Evolutionary conservation across 306 rosid species (phyloP), one percentile per base, ranked within the genome.

Genomic region (Rosa lucieae): DNA sequence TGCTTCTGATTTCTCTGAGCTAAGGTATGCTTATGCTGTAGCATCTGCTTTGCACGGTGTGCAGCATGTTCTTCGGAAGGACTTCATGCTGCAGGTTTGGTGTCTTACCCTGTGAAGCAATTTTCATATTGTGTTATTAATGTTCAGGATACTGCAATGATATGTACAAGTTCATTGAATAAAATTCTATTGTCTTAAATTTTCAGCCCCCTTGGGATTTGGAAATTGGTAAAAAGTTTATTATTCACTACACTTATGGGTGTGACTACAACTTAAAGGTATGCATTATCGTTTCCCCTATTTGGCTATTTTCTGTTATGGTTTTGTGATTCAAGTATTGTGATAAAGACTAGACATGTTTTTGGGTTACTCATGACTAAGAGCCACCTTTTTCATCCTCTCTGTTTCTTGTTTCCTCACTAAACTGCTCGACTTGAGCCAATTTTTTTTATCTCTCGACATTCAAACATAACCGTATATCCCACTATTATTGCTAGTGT

Each of bases 141-240:
- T 35, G 32, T 62, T 15, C 53, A 44, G 42, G 6, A 79, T 53
- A 14, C 68, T 47, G 70, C 59, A 53, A 39, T 39, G 70, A 39
- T 70, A 21, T 21, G 32, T 52, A 40, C 72, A 72, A 15, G 11
- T 72, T 40, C 61, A 56, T 17, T 80, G 78, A 51, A 77, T 51
- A 72, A 78, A 58, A 42, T 47, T 75, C 46, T 82, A 35, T 75
- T 74, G 32, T 79, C 6, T 81, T 55, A 14, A 81, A 74, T 76
- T 89, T 89, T 86, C 96, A 96, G 99, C 99, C 99, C 42, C 99
- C 99, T 10, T 96, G 93, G 93, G 99, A 96, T 85, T 78, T 84
- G 72, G 94, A 89, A 67, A 88, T 88, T 67, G 73, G 46, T 70
- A 91, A 90, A 44, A 96, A 81, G 82, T 96, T 78, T 77, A 93